A percentile compares a stretch with the other conserved stretches of the same genome.
phyloP scores from a whole-genome alignment of 2,329 filamentous ascomycete species.

The Phialophora chinensis region DNA sequence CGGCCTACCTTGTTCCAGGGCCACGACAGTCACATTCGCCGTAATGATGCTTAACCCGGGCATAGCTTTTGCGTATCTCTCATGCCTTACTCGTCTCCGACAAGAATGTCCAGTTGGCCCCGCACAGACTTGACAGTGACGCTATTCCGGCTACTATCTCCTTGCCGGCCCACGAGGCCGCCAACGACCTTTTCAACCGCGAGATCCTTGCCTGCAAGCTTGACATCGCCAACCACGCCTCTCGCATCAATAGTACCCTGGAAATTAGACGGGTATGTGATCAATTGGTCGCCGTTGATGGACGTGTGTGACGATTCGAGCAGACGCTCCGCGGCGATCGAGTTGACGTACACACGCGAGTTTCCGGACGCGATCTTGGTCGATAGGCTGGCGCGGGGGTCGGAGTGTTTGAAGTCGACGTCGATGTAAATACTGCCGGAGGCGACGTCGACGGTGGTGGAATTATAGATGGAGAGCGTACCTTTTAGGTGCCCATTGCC shows the following conservation, averaged over 20 bases:
- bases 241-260: slow-evolving; percentile 33
- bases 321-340: slow-evolving; percentile 26
- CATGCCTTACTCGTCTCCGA: slow-evolving; percentile 24
- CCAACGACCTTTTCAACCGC: slow-evolving; percentile 31
- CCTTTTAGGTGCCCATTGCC: slow-evolving; percentile 31
- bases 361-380: slow-evolving; percentile 29
- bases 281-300: slow-evolving; percentile 29
- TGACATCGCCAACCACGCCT: slow-evolving; percentile 28
- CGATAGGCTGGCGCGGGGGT: slow-evolving; percentile 24
- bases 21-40: not conserved
- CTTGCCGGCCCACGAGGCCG: slow-evolving; percentile 26
- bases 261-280: slow-evolving; percentile 33
- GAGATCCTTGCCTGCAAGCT: slow-evolving; percentile 31
- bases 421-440: slow-evolving; percentile 27
- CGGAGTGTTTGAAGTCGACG: slow-evolving; percentile 25
- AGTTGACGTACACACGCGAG: slow-evolving; percentile 28
- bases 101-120: slow-evolving; percentile 30
- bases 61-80: not conserved
- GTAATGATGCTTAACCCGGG: not conserved
- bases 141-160: slow-evolving; percentile 25
- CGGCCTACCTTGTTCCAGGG: not conserved
- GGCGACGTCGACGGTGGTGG: slow-evolving; percentile 25
- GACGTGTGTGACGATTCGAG: slow-evolving; percentile 25
- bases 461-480: slow-evolving; percentile 27
- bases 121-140: slow-evolving; percentile 30